Percentiles rank a stretch among this genome's conserved stretches.
These are phyloP conservation scores for Echium plantagineum DNA, from an alignment of 257 asterid genomes.

Conservation along the genomic window DNA sequence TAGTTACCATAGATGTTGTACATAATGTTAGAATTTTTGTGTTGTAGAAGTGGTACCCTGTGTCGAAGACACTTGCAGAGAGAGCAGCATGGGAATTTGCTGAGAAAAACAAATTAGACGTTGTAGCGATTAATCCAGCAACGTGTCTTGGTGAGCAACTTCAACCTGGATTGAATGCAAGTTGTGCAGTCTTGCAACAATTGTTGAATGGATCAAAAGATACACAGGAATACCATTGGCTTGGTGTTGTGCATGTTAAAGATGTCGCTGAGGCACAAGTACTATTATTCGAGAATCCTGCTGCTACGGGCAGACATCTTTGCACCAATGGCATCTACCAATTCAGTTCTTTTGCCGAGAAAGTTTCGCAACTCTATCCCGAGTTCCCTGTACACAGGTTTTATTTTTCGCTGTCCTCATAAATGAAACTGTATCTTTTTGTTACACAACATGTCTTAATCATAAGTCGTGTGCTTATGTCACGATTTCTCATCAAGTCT, in stretches of 20 bases:
- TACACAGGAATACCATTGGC: constrained; percentile 76
- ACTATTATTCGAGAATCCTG: constrained; percentile 44
- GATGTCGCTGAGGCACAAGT: constrained; percentile 79
- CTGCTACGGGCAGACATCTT: constrained; percentile 71
- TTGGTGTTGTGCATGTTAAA: constrained; percentile 87
- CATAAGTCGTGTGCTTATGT: too few relatives aligned
- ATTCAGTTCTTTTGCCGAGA: constrained; percentile 62
- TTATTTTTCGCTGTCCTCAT: constrained; percentile 3
- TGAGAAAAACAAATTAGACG: constrained; percentile 41
- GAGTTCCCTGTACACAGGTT: constrained; percentile 75
- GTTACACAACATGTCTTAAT: too few relatives aligned
- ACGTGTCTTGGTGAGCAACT: constrained; percentile 69
- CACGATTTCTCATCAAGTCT: too few relatives aligned
- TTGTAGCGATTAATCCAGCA: constrained; percentile 70
- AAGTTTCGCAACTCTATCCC: constrained; percentile 47
- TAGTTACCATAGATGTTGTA: too few relatives aligned
- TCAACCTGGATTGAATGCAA: constrained; percentile 73
- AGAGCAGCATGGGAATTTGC: constrained; percentile 80
- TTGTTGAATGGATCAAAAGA: constrained; percentile 69
- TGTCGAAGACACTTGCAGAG: constrained; percentile 80
- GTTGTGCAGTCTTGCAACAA: constrained; percentile 73
- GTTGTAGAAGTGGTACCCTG: constrained; percentile 70
- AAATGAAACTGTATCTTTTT: background rate
- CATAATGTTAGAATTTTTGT: too few relatives aligned
- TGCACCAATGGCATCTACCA: constrained; percentile 84